phyloP scores from a whole-genome alignment of 768 basidiomycete genomes.

The Suillus sp. region DNA sequence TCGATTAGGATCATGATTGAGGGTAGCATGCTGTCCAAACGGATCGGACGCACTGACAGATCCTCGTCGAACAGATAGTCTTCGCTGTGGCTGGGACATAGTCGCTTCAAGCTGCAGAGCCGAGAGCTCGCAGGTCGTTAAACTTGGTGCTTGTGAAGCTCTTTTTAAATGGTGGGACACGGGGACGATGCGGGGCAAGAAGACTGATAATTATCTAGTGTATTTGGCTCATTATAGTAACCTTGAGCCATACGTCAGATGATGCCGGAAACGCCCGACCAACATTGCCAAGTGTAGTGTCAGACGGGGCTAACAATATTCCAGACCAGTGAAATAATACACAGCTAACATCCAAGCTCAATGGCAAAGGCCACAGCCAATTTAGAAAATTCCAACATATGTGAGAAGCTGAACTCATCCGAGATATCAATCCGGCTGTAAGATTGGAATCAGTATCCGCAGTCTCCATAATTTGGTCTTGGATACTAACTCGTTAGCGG shows the following conservation, averaged over 20 bases:
- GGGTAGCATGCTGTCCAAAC: slow-evolving; percentile 52
- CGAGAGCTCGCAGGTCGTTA: not conserved
- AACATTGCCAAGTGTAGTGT: not conserved
- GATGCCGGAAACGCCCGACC: not conserved
- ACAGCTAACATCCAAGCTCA: slow-evolving; percentile 52
- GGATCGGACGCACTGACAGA: slow-evolving; percentile 73
- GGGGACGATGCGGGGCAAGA: slow-evolving; percentile 6
- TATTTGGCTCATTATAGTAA: not conserved
- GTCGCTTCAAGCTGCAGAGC: not conserved
- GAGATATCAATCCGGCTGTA: slow-evolving; percentile 81
- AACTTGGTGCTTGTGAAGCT: not conserved
- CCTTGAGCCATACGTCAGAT: not conserved
- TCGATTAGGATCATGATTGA: slow-evolving; percentile 56
- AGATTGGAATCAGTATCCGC: slow-evolving; percentile 25
- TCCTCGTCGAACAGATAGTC: slow-evolving; percentile 62
- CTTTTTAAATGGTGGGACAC: slow-evolving; percentile 7
- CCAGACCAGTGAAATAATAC: not conserved
- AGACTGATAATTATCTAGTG: not conserved
- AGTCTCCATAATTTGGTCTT: slow-evolving; percentile 44
- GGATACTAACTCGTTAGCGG: slow-evolving; percentile 69
- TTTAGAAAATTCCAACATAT: slow-evolving; percentile 90
- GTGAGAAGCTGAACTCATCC: slow-evolving; percentile 85
- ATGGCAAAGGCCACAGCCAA: slow-evolving; percentile 78
- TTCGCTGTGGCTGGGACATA: slow-evolving; percentile 25
- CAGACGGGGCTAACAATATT: not conserved